Base-by-base conservation (phyloP, 106 monocot genomes). In the Chionographis japonica region DNA sequence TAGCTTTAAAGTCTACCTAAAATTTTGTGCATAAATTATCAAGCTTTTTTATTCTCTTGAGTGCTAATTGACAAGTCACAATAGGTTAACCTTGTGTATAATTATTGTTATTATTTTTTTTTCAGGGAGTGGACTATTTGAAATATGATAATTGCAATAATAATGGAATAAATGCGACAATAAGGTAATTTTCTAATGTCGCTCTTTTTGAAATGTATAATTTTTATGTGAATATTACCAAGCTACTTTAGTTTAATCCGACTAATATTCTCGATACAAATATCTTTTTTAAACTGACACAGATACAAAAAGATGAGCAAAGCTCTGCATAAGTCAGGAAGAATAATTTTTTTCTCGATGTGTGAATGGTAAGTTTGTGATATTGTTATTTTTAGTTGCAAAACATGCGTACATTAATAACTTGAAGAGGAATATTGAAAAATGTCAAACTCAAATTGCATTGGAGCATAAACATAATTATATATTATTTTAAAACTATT, bases 81-180 rank as follows among this genome's bases (percentile, higher is more conserved):
- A 27, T 27, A 0, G 27, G 27, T 27, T 27, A 27, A 27, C 27
- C 27, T 27, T 27, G 27, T 10, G 11, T 16, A 50, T 57, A 0
- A 16, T 52, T 8, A 6, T 19, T 46, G 18, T 0, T 50, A 0
- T 49, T 8, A 38, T 6, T 50, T 14, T 7, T 56, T 17, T 13
- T 60, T n/a, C 76, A 81, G 81, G 76, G 63, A 41, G 49, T 77
- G 39, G 76, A 81, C 40, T 81, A 77, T 38, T 54, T 81, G 41
- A 81, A 81, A 63, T 81, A 81, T 64, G 81, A 81, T 38, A 81
- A 81, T 27, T 81, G 81, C 53, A 40, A 77, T 53, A 81, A 77
- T 38, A 16, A 14, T 14, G 68, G 55, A 8, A 27, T 36, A 10
- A 14, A 68, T 51, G 12, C 61, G 52, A 19, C 27, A 64, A 39